Evolutionary conservation across 2,329 filamentous ascomycete species (phyloP).

Genomic region (Tolypocladium pustulatum): DNA sequence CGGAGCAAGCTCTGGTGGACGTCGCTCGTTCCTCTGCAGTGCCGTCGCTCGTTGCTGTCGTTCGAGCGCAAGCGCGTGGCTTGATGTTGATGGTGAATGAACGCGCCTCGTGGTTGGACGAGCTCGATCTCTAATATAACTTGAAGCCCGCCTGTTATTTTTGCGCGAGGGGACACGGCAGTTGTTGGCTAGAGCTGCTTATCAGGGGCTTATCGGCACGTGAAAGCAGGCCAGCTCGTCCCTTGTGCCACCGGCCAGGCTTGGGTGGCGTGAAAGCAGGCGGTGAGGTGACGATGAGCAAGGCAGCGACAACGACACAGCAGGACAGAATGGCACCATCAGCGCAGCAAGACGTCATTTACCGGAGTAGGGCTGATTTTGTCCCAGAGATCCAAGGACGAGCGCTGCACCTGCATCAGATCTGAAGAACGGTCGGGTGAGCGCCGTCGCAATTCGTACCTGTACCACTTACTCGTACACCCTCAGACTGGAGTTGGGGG

Average conservation of each 20-base stretch:
- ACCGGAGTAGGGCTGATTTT: neutral
- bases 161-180: neutral
- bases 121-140: neutral
- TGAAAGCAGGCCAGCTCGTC: neutral
- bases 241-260: neutral
- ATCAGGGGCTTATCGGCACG: conserved; percentile 2
- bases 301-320: neutral
- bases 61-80: neutral
- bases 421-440: neutral
- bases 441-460: too few relatives aligned
- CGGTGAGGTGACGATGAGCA: neutral
- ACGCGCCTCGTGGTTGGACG: neutral
- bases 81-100: neutral
- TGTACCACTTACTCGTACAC: neutral
- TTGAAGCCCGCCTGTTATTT: neutral
- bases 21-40: neutral
- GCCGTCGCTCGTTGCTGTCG: neutral
- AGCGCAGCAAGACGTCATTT: neutral
- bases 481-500: neutral
- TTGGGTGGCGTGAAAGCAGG: neutral
- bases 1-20: neutral
- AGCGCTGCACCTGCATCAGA: neutral
- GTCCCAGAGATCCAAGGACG: neutral
- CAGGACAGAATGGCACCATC: neutral
- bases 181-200: neutral